Evolutionary conservation across 768 basidiomycete genomes (phyloP), one percentile per base, ranked within the genome.

Genomic region (Roridomyces roridus): DNA sequence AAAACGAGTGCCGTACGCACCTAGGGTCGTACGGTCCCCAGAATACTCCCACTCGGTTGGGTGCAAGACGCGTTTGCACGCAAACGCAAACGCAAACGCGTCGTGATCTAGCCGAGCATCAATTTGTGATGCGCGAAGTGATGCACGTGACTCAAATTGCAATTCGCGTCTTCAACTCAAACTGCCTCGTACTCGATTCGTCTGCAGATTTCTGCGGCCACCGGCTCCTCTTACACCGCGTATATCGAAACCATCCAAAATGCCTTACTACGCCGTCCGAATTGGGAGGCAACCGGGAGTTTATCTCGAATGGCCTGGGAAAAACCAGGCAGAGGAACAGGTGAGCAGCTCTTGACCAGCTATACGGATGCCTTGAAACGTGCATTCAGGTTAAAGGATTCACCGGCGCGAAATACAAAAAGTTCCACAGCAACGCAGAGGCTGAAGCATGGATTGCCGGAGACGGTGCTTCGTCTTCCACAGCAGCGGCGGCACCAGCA

Each of bases 21-120:
- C 90, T 77, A 26, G 82, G 70, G 70, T 94, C 89, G 55, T 79
- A 67, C 9, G 68, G 72, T 0, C 88, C 92, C 91, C 92, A 98
- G 85, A 87, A 98, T 0, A 98, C 92, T 0, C 96, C 96, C 37
- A 94, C 73, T n/a, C n/a, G n/a, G n/a, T n/a, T n/a, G n/a, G n/a
- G n/a, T n/a, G n/a, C n/a, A n/a, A n/a, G n/a, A n/a, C n/a, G n/a
- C n/a, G n/a, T n/a, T n/a, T n/a, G n/a, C n/a, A n/a, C n/a, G n/a
- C n/a, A n/a, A n/a, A n/a, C n/a, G n/a, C n/a, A n/a, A n/a, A n/a
- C n/a, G n/a, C n/a, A n/a, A n/a, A n/a, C n/a, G n/a, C n/a, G n/a
- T n/a, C n/a, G n/a, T n/a, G n/a, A n/a, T n/a, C n/a, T n/a, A n/a
- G n/a, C n/a, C n/a, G n/a, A n/a, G n/a, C n/a, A n/a, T n/a, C n/a